Conservation (phyloP, 1,284 basidiomycete genomes). For the Trametes hirsuta region DNA sequence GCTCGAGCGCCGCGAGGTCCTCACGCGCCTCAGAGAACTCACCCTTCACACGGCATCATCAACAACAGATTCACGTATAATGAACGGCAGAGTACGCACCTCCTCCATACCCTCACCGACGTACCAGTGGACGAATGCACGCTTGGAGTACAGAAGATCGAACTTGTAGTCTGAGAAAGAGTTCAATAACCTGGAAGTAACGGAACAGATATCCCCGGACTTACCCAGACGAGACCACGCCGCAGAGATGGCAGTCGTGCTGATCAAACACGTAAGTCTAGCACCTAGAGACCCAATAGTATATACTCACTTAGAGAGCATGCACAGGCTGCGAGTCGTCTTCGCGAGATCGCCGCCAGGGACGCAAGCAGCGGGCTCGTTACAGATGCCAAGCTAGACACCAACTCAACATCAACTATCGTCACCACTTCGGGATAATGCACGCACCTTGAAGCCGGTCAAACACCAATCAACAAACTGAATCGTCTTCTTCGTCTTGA, state of each 20-base stretch:
- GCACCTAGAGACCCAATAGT: background rate
- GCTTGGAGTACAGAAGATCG: conserved; percentile 93
- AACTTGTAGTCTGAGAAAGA: conserved; percentile 86
- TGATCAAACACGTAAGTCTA: conserved; percentile 32
- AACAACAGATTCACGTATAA: background rate
- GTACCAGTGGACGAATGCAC: conserved; percentile 94
- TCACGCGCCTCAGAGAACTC: conserved; percentile 98
- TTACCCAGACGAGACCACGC: conserved; percentile 91
- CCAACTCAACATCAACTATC: conserved; percentile 4
- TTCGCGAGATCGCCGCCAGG: conserved; percentile 96
- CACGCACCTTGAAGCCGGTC: conserved; percentile 86
- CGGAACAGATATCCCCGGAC: conserved; percentile 22
- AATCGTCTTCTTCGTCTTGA: conserved; percentile 97
- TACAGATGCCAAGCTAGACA: conserved; percentile 88
- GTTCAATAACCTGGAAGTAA: background rate
- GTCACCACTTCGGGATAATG: conserved; percentile 43
- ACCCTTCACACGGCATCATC: conserved; percentile 46
- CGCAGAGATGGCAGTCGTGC: conserved; percentile 92
- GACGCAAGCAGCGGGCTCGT: conserved; percentile 90
- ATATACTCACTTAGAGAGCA: conserved; percentile 79
- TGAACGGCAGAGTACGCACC: conserved; percentile 23
- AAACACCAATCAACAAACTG: conserved; percentile 99
- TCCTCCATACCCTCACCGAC: conserved; percentile 99
- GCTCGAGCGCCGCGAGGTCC: conserved; percentile 95
- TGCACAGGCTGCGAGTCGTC: conserved; percentile 93